phyloP scores from a whole-genome alignment of 176 grass and related monocot species.

The Cenchrus americanus region DNA sequence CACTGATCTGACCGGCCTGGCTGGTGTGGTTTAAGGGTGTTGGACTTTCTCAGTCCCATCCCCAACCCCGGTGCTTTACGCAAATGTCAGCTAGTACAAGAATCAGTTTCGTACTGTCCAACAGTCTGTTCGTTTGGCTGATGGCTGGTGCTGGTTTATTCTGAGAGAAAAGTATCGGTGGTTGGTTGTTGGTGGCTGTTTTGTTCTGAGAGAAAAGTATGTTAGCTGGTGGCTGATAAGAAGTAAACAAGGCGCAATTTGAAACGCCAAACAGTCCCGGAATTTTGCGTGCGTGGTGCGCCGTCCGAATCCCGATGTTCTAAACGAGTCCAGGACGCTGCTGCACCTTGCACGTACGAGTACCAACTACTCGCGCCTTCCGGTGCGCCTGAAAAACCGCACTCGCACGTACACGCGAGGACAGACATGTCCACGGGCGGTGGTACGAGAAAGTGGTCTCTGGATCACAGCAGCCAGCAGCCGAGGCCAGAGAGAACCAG shows the following conservation, averaged over 20 bases:
- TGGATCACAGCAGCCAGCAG: too few species aligned
- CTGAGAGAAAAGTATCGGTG: too few species aligned
- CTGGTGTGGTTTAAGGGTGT: too few species aligned
- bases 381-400: constrained; percentile 7
- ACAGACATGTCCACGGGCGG: background rate
- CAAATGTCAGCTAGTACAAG: background rate
- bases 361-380: background rate
- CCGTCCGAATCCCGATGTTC: constrained; percentile 5
- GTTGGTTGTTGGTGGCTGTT: too few species aligned
- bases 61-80: background rate
- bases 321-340: constrained; percentile 6
- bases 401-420: background rate
- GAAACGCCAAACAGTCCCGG: too few species aligned
- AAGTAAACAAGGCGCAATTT: too few species aligned
- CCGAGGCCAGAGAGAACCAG: background rate
- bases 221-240: too few species aligned
- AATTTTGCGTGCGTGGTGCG: too few species aligned
- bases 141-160: too few species aligned
- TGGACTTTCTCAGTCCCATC: background rate
- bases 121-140: too few species aligned
- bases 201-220: too few species aligned
- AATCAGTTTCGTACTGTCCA: too few species aligned
- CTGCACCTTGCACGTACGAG: background rate
- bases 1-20: background rate
- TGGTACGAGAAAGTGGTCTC: background rate